phyloP scores from a whole-genome alignment of 352 stramenopile genomes.

The Globisporangium spinosum region DNA sequence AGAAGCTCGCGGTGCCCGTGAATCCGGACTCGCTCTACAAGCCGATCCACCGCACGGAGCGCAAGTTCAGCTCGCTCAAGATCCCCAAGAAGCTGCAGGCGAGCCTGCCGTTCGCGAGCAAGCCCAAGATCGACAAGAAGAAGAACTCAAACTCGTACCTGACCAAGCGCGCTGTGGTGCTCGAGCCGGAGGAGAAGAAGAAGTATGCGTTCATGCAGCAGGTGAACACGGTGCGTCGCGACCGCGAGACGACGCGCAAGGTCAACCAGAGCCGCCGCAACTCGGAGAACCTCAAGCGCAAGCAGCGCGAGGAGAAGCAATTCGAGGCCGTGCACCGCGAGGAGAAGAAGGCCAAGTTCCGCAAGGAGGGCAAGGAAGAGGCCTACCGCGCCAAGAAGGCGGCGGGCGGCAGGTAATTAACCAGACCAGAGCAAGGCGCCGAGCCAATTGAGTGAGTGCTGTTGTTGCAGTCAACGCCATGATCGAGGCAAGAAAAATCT shows the following conservation, averaged over 20 bases:
- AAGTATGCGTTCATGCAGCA: constrained; percentile 97
- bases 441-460: not conserved
- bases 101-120: constrained; percentile 95
- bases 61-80: constrained; percentile 92
- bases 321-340: constrained; percentile 81
- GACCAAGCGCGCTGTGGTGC: constrained; percentile 89
- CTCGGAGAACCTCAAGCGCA: constrained; percentile 89
- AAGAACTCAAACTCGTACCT: constrained; percentile 85
- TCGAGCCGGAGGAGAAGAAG: constrained; percentile 95
- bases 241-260: constrained; percentile 94
- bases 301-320: constrained; percentile 88
- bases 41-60: constrained; percentile 92
- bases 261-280: constrained; percentile 87
- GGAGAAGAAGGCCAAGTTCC: constrained; percentile 87
- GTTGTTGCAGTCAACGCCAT: not conserved
- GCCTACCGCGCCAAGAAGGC: constrained; percentile 52
- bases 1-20: constrained; percentile 93
- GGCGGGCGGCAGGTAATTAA: constrained; percentile 17
- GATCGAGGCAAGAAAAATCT: not conserved
- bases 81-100: constrained; percentile 97
- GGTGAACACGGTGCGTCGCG: constrained; percentile 96
- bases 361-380: constrained; percentile 74
- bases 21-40: constrained; percentile 99
- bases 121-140: constrained; percentile 94
- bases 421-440: not conserved